These are phyloP conservation scores for Chalaropsis ovoidea DNA, from an alignment of 2,329 filamentous ascomycete genomes.

Conservation along the genomic window DNA sequence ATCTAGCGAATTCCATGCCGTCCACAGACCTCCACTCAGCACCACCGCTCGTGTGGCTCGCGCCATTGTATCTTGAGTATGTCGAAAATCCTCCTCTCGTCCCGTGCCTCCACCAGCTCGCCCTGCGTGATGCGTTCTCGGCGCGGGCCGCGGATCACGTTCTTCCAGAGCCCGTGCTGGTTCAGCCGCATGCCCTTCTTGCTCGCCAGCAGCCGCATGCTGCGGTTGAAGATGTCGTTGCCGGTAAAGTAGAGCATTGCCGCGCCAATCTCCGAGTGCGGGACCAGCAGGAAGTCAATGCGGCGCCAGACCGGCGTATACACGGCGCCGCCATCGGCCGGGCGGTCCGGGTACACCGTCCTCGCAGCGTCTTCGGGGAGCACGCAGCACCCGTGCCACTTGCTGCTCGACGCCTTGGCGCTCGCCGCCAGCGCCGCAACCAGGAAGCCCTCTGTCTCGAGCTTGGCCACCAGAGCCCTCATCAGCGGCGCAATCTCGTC, in stretches of 20 bases:
- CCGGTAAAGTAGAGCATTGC: slow-evolving; percentile 93
- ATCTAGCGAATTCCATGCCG: background rate
- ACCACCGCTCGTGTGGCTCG: slow-evolving; percentile 64
- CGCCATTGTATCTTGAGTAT: slow-evolving; percentile 76
- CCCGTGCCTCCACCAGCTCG: slow-evolving; percentile 58
- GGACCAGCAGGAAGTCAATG: slow-evolving; percentile 77
- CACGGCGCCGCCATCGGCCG: background rate
- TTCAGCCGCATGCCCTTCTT: slow-evolving; percentile 79
- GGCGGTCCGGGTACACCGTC: slow-evolving; percentile 25
- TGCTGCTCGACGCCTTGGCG: slow-evolving; percentile 45
- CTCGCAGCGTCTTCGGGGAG: slow-evolving; percentile 42
- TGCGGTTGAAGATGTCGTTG: slow-evolving; percentile 89
- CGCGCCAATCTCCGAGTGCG: slow-evolving; percentile 66
- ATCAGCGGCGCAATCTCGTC: slow-evolving; percentile 53
- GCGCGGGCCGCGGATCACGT: slow-evolving; percentile 52
- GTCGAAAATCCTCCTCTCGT: slow-evolving; percentile 74
- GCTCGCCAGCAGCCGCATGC: slow-evolving; percentile 66
- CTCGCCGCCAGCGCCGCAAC: slow-evolving; percentile 54
- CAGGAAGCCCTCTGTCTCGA: slow-evolving; percentile 56
- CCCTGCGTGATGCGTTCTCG: slow-evolving; percentile 56
- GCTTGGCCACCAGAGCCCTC: slow-evolving; percentile 48
- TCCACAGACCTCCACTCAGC: slow-evolving; percentile 37
- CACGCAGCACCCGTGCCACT: slow-evolving; percentile 81
- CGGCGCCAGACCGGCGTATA: slow-evolving; percentile 53
- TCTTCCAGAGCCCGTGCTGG: slow-evolving; percentile 65